Evolutionary conservation across 2,329 filamentous ascomycete genomes (phyloP).

Genomic region (Rutstroemia sp.): DNA sequence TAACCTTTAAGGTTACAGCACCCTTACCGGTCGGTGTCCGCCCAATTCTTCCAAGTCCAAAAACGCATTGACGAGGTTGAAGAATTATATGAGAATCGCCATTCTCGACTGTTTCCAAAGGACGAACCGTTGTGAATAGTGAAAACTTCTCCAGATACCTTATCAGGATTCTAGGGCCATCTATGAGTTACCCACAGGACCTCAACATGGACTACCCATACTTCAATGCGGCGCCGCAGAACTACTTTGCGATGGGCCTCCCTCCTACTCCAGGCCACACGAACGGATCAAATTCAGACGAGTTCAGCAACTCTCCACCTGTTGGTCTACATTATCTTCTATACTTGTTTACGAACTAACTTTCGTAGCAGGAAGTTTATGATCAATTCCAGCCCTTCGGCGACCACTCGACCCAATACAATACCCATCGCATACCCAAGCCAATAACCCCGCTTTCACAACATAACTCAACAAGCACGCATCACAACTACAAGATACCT

Average conservation of each 20-base stretch:
- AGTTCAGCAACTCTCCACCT: slow-evolving; percentile 37
- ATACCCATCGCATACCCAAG: slow-evolving; percentile 13
- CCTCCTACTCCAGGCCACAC: slow-evolving; percentile 32
- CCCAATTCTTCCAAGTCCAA: no score
- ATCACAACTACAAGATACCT: slow-evolving; percentile 21
- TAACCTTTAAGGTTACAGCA: no score
- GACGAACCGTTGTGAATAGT: no score
- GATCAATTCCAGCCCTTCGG: slow-evolving; percentile 27
- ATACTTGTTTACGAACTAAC: neutral
- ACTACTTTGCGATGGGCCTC: slow-evolving; percentile 42
- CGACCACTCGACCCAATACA: slow-evolving; percentile 19
- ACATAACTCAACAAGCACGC: slow-evolving; percentile 21
- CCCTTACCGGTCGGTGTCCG: no score
- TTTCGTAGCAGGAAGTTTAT: slow-evolving; percentile 26
- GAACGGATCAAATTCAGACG: slow-evolving; percentile 34
- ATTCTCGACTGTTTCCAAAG: no score
- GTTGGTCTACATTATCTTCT: slow-evolving; percentile 24
- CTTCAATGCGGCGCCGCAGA: slow-evolving; percentile 36
- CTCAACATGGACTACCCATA: slow-evolving; percentile 49
- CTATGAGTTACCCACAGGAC: neutral
- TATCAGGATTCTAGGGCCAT: no score
- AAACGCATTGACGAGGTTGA: no score
- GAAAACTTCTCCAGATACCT: no score
- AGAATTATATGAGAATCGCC: no score
- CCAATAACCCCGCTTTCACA: slow-evolving; percentile 23